Evolutionary conservation across 2,329 filamentous ascomycete genomes (phyloP).

Genomic region (Remersonia thermophila): DNA sequence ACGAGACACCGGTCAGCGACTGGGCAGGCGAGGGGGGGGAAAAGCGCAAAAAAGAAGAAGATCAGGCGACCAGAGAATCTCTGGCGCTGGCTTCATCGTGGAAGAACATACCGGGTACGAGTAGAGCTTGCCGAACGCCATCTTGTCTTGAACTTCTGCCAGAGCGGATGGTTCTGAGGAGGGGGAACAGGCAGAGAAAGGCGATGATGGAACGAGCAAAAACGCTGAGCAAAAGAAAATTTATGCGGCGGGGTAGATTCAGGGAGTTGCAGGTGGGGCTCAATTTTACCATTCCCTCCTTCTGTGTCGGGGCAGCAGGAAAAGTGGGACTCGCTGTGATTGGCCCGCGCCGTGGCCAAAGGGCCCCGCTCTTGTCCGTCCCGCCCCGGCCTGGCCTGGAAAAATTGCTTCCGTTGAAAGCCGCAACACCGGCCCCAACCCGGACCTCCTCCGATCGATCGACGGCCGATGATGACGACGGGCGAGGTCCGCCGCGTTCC

Average conservation of each 20-base stretch:
- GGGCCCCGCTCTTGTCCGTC: too few species aligned
- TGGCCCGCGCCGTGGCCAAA: too few species aligned
- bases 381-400: constrained; percentile 9
- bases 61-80: too few species aligned
- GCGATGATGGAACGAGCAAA: constrained; percentile 17
- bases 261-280: constrained; percentile 8
- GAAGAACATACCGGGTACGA: constrained; percentile 54
- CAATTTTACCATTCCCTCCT: constrained; percentile 2
- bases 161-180: constrained; percentile 16
- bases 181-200: constrained; percentile 15
- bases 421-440: neutral
- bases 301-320: neutral
- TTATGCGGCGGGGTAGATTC: constrained; percentile 17
- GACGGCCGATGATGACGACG: constrained; percentile 13
- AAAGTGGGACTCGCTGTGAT: too few species aligned
- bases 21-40: constrained; percentile 1
- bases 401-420: constrained; percentile 13
- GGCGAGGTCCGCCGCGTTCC: constrained; percentile 5
- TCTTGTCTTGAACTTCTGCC: constrained; percentile 40
- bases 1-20: constrained; percentile 13
- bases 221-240: constrained; percentile 13
- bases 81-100: neutral
- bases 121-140: constrained; percentile 98
- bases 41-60: neutral
- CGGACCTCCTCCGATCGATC: neutral